Evolutionary conservation across 2,329 filamentous ascomycete species (phyloP), one percentile per base, ranked within the genome.

Genomic region (Chaetothyriales sp.): DNA sequence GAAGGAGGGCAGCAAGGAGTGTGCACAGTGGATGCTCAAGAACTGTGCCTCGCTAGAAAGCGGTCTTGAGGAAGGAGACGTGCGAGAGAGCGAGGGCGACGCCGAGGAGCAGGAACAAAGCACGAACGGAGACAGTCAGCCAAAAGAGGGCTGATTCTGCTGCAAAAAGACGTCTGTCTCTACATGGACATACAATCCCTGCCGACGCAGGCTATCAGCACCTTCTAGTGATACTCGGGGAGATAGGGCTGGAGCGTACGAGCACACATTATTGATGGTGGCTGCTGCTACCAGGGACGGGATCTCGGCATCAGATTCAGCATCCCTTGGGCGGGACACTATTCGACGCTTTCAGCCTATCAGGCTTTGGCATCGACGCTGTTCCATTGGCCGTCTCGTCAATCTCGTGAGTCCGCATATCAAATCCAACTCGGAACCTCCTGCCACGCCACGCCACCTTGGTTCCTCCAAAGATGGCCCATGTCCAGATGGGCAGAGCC

Each of bases 381-480:
- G 32, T 39, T 15, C 10, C 10, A 39, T 15, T 15, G 10, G 32
- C 32, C 10, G 32, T 32, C 9, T 53, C 56, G 39, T 65, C 56
- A 46, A 78, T 71, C 59, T 80, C 79, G 57, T 78, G 73, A 22
- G 94, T 90, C 48, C 81, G 85, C 74, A 90, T 90, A 64, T 96
- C 85, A 59, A 86, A 75, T 1, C 83, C 79, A 1, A 96, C 89
- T 60, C 77, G 78, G 64, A 96, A 96, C 25, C 72, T 76, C 61
- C 81, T 82, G 0, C 89, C 90, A 50, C 92, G 74, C 93, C 92
- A 98, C 49, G 78, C 78, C 0, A 98, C 86, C 0, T 81, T 90
- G 1, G 84, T 80, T 0, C 92, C 92, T n/a, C 90, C 83, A 59
- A 86, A 79, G 18, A 95, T 85, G 0, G 92, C 92, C 78, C 83